Conservation (phyloP, 768 basidiomycete genomes). For the Lepiota venenata region DNA sequence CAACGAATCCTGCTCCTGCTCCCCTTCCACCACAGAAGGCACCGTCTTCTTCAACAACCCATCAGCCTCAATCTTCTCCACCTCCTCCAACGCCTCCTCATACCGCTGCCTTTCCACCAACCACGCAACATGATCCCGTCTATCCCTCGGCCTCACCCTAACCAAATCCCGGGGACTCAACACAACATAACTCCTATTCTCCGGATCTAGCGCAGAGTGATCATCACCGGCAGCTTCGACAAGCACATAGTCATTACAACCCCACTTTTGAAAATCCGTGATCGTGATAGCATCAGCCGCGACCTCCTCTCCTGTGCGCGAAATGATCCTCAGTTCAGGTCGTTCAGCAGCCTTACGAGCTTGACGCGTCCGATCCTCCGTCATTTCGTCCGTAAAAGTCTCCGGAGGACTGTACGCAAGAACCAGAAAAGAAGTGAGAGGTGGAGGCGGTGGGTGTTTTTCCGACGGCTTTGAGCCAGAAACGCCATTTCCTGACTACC, state of each 20-base stretch:
- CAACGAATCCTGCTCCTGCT: slow-evolving; percentile 35
- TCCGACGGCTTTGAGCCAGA: slow-evolving; percentile 3
- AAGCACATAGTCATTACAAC: slow-evolving; percentile 89
- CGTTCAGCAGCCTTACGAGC: slow-evolving; percentile 82
- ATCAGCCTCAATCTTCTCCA: slow-evolving; percentile 61
- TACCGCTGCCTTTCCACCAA: slow-evolving; percentile 82
- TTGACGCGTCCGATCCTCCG: slow-evolving; percentile 68
- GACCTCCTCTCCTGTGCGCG: slow-evolving; percentile 83
- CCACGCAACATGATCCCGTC: slow-evolving; percentile 89
- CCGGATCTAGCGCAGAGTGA: slow-evolving; percentile 22
- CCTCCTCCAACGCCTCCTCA: slow-evolving; percentile 83
- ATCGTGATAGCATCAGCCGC: slow-evolving; percentile 82
- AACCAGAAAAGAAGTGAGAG: slow-evolving; percentile 76
- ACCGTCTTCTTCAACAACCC: slow-evolving; percentile 20
- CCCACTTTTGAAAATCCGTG: slow-evolving; percentile 75
- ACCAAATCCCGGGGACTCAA: slow-evolving; percentile 86
- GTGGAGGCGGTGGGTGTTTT: slow-evolving; percentile 15
- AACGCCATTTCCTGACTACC: slow-evolving; percentile 7
- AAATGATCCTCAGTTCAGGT: slow-evolving; percentile 94
- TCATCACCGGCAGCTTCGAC: slow-evolving; percentile 44
- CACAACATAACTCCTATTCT: slow-evolving; percentile 69
- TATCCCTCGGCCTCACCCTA: slow-evolving; percentile 83
- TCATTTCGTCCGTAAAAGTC: slow-evolving; percentile 66
- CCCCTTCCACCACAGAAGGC: slow-evolving; percentile 22
- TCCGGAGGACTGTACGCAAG: slow-evolving; percentile 86